These are phyloP conservation scores for Anisodus tanguticus DNA, from an alignment of 257 asterid species.

Conservation along the genomic window DNA sequence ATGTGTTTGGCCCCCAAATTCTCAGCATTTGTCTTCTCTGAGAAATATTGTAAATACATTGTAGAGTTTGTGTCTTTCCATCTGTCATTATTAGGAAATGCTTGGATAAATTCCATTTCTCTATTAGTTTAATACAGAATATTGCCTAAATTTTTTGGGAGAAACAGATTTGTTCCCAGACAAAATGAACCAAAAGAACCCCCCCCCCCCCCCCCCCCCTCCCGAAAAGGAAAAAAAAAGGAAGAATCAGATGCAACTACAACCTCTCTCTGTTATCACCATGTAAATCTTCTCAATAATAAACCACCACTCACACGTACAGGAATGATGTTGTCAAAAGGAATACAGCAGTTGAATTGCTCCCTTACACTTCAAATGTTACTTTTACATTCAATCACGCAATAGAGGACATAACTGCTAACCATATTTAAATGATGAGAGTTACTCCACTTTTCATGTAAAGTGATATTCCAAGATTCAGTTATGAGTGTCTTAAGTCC, in stretches of 20 bases:
- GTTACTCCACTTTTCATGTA: background rate
- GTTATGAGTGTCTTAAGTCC: background rate
- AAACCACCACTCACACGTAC: background rate
- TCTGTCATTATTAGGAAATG: background rate
- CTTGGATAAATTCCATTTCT: background rate
- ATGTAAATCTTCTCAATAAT: background rate
- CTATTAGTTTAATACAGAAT: background rate
- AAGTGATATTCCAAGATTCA: background rate
- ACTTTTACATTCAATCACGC: background rate
- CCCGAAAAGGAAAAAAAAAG: background rate
- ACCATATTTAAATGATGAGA: background rate
- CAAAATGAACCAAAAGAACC: background rate
- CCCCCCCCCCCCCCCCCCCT: background rate
- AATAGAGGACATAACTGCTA: background rate
- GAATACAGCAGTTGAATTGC: background rate
- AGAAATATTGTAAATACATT: background rate
- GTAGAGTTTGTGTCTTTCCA: background rate
- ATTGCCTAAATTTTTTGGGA: background rate
- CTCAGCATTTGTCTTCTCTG: background rate
- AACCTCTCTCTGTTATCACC: background rate
- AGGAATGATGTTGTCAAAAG: background rate
- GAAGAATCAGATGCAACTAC: constrained; percentile 13
- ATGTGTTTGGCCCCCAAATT: background rate
- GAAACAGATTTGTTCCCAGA: background rate
- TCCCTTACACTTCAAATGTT: background rate